Evolutionary conservation across 305 asterid genomes (phyloP).

Genomic region (Nicotiana rustica): DNA sequence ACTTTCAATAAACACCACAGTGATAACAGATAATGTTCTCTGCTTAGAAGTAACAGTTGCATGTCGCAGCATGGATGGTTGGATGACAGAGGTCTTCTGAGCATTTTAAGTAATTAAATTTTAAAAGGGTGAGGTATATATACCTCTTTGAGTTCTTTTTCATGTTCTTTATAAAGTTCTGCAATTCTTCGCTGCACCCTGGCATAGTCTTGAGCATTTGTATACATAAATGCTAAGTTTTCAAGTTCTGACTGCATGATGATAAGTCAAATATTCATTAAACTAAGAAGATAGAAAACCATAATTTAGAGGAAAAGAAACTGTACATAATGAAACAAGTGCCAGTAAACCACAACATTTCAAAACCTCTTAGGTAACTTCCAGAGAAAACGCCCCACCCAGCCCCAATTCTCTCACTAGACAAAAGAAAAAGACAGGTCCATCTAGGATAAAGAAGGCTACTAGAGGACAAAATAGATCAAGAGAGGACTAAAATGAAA

Average conservation of each 20-base stretch:
- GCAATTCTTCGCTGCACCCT: constrained; percentile 77
- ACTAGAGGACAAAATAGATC: constrained; percentile 22
- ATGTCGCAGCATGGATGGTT: background rate
- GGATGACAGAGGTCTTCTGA: background rate
- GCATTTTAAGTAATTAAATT: background rate
- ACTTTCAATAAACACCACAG: background rate
- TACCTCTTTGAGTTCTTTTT: constrained; percentile 88
- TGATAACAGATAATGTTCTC: background rate
- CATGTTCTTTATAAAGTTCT: constrained; percentile 82
- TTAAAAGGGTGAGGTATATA: background rate
- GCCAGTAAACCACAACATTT: background rate
- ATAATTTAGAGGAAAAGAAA: constrained; percentile 24
- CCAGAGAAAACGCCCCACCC: background rate
- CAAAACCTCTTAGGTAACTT: background rate
- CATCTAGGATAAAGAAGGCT: background rate
- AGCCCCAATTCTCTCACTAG: constrained; percentile 6
- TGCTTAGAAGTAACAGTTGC: background rate
- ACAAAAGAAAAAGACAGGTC: constrained; percentile 15
- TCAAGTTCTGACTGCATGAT: constrained; percentile 89
- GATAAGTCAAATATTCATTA: constrained; percentile 23
- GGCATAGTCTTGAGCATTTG: constrained; percentile 82
- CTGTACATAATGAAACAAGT: background rate
- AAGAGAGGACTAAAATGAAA: background rate
- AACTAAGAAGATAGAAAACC: constrained; percentile 19
- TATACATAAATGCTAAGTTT: constrained; percentile 88